Conservation (phyloP, 768 basidiomycete genomes). For the Suillus discolor region DNA sequence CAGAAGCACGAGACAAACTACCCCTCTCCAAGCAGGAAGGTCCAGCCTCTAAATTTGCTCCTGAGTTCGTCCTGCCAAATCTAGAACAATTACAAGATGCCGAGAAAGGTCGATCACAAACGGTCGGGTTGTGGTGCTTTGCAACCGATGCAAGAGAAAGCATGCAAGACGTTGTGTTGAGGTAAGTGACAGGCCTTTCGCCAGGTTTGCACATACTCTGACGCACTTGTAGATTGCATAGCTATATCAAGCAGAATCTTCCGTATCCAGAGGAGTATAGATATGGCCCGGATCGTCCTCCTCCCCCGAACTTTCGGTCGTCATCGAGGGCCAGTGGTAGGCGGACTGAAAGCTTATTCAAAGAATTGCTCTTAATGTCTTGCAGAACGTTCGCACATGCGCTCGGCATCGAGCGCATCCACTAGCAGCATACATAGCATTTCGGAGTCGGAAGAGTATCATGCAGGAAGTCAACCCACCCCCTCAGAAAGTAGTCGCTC, state of each 20-base stretch:
- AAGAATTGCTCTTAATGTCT: constrained; percentile 12
- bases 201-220: background rate
- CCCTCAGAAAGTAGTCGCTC: constrained; percentile 16
- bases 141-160: constrained; percentile 70
- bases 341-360: background rate
- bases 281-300: constrained; percentile 68
- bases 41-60: constrained; percentile 48
- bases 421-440: constrained; percentile 38
- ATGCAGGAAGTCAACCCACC: constrained; percentile 12
- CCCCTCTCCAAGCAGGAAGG: constrained; percentile 30
- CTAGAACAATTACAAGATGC: constrained; percentile 46
- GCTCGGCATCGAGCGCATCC: constrained; percentile 36
- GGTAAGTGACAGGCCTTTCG: constrained; percentile 42
- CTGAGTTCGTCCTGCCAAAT: constrained; percentile 44
- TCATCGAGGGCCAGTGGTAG: constrained; percentile 32
- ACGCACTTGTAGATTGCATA: constrained; percentile 51
- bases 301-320: constrained; percentile 54
- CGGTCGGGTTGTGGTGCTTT: constrained; percentile 78
- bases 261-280: constrained; percentile 74
- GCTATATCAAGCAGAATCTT: constrained; percentile 63
- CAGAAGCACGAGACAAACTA: constrained; percentile 32
- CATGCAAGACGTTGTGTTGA: constrained; percentile 68
- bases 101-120: constrained; percentile 58
- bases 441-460: constrained; percentile 34
- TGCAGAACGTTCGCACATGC: constrained; percentile 27